A percentile compares a stretch with the other conserved stretches of the same genome.
Evolutionary conservation across 2,329 filamentous ascomycete genomes (phyloP).

Genomic region (Pestalotiopsis sp.): DNA sequence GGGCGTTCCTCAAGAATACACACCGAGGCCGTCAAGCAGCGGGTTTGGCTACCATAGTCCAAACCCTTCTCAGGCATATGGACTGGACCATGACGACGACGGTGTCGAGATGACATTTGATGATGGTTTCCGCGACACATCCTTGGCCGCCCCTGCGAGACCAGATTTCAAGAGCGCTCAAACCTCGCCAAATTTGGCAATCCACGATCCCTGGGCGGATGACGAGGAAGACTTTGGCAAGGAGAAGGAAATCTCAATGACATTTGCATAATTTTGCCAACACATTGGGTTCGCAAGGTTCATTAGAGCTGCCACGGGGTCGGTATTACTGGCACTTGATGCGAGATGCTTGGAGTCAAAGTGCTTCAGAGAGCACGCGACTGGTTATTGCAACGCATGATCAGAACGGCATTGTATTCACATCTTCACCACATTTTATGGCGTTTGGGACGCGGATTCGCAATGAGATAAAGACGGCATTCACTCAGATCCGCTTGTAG

Average conservation of each 20-base stretch:
- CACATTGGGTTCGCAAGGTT: background rate
- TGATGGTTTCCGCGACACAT: conserved; percentile 52
- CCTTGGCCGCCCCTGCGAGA: conserved; percentile 31
- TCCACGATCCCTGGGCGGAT: conserved; percentile 70
- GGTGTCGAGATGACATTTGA: conserved; percentile 75
- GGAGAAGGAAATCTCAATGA: conserved; percentile 79
- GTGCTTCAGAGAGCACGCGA: background rate
- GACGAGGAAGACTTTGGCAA: conserved; percentile 66
- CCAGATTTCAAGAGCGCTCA: conserved; percentile 47
- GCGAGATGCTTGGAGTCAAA: background rate
- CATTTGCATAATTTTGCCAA: conserved; percentile 64
- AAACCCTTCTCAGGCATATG: conserved; percentile 13
- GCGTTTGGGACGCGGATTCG: background rate
- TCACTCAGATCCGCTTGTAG: background rate
- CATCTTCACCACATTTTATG: background rate
- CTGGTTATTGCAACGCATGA: background rate
- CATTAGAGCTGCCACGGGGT: background rate
- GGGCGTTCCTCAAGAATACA: conserved; percentile 26
- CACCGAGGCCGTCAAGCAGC: conserved; percentile 30
- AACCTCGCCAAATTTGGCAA: conserved; percentile 53
- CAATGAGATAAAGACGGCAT: background rate
- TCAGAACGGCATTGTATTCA: background rate
- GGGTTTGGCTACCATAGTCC: conserved; percentile 18
- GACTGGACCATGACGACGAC: conserved; percentile 39
- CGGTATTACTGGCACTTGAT: background rate